Evolutionary conservation across 2,329 filamentous ascomycete species (phyloP).

Genomic region (Cladophialophora carrionii): DNA sequence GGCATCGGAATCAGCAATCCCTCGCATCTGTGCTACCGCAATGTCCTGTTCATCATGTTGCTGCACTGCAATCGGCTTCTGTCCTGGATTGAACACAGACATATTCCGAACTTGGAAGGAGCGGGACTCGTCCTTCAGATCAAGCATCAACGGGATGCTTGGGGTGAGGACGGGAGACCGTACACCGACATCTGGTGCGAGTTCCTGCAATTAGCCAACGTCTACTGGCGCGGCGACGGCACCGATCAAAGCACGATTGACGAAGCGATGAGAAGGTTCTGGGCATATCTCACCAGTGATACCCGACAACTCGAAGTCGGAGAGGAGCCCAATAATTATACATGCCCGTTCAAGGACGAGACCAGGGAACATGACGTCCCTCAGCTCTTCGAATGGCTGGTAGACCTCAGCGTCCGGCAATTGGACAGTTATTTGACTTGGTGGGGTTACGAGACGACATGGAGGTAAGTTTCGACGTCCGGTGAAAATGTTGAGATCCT

Average conservation of each 20-base stretch:
- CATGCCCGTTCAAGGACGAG: not conserved
- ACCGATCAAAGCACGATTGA: not conserved
- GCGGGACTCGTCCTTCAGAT: not conserved
- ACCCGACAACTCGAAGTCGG: not conserved
- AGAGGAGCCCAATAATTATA: not conserved
- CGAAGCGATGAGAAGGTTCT: constrained; percentile 17
- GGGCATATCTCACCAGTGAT: constrained; percentile 8
- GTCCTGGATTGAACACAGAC: constrained; percentile 26
- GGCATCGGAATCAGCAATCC: not conserved
- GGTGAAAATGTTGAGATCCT: not conserved
- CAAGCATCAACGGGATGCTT: not conserved
- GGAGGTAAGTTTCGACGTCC: not conserved
- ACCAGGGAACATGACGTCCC: not conserved
- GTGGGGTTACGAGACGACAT: too few relatives aligned
- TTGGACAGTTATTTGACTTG: not conserved
- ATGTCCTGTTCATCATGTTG: constrained; percentile 26
- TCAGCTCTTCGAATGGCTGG: not conserved
- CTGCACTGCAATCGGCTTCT: constrained; percentile 27
- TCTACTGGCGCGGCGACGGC: constrained; percentile 8
- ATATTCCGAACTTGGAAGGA: constrained; percentile 20
- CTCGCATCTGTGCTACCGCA: constrained; percentile 29
- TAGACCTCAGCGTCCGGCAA: not conserved
- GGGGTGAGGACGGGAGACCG: not conserved
- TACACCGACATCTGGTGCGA: constrained; percentile 32
- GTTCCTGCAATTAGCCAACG: constrained; percentile 14